A percentile compares a stretch with the other conserved stretches of the same genome.
phyloP scores from a whole-genome alignment of 208 protist species.

The Endotrypanum monterogeii region DNA sequence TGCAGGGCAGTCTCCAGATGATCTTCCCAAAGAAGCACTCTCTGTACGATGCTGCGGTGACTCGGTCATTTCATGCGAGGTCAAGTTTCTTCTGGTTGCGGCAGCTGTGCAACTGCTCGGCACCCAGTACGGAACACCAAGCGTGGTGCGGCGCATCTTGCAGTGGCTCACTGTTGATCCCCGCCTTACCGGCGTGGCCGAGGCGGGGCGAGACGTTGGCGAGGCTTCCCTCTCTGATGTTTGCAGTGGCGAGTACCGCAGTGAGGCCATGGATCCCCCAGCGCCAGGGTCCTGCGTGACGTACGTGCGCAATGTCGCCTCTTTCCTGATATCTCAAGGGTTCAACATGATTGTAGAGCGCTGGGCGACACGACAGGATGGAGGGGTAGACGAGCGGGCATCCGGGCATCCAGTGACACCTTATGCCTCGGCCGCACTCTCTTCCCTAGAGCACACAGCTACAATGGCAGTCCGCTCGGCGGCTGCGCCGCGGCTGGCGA shows the following conservation, averaged over 20 bases:
- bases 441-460: slow-evolving; percentile 18
- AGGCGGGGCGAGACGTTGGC: neutral
- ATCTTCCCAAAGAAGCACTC: neutral
- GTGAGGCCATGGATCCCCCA: neutral
- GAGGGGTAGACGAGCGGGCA: neutral
- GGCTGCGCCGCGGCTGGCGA: slow-evolving; percentile 10
- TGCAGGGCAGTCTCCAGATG: neutral
- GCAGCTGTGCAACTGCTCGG: slow-evolving; percentile 55
- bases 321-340: slow-evolving; percentile 19
- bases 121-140: slow-evolving; percentile 35
- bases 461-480: neutral
- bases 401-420: neutral
- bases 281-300: neutral
- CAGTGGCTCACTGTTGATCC: slow-evolving; percentile 32
- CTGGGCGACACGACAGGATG: slow-evolving; percentile 7
- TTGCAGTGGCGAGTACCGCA: neutral
- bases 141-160: slow-evolving; percentile 25
- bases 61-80: slow-evolving; percentile 30
- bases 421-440: slow-evolving; percentile 8
- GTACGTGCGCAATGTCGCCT: slow-evolving; percentile 28
- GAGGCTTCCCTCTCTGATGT: neutral
- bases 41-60: neutral
- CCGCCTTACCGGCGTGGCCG: neutral
- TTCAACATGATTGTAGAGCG: slow-evolving; percentile 30
- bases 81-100: slow-evolving; percentile 45